Evolutionary conservation across 345 rosid genomes (phyloP).

Genomic region (Linum tenue): DNA sequence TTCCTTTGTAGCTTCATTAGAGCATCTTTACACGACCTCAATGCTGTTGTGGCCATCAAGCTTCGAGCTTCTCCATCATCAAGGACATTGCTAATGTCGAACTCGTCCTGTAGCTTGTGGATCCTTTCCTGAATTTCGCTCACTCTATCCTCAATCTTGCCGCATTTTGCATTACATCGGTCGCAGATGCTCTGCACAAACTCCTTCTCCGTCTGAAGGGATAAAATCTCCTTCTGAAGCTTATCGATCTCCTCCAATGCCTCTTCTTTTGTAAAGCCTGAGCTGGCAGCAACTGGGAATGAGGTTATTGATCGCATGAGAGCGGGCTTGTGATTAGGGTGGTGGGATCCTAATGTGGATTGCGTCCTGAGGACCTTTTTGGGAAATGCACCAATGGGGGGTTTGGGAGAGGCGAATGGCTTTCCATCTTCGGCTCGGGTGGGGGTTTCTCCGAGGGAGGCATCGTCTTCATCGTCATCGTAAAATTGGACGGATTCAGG

Average conservation of each 20-base stretch:
- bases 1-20: constrained; percentile 46
- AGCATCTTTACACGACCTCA: constrained; percentile 62
- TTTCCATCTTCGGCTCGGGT: constrained; percentile 9
- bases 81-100: constrained; percentile 41
- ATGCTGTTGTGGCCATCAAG: constrained; percentile 61
- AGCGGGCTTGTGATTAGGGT: background rate
- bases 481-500: constrained; percentile 59
- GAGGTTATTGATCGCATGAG: background rate
- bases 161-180: constrained; percentile 36
- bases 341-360: constrained; percentile 18
- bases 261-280: constrained; percentile 47
- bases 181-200: constrained; percentile 52
- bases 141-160: constrained; percentile 52
- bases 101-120: constrained; percentile 65
- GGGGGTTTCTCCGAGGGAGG: constrained; percentile 10
- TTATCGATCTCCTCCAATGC: constrained; percentile 54
- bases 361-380: constrained; percentile 38
- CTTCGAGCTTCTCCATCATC: constrained; percentile 72
- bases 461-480: constrained; percentile 29
- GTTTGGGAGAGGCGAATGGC: constrained; percentile 5
- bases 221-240: constrained; percentile 62
- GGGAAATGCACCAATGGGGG: constrained; percentile 39
- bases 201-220: constrained; percentile 67
- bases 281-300: constrained; percentile 14
- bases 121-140: constrained; percentile 49